Evolutionary conservation across 352 stramenopile genomes (phyloP).

Genomic region (Elongisporangium anandrum): DNA sequence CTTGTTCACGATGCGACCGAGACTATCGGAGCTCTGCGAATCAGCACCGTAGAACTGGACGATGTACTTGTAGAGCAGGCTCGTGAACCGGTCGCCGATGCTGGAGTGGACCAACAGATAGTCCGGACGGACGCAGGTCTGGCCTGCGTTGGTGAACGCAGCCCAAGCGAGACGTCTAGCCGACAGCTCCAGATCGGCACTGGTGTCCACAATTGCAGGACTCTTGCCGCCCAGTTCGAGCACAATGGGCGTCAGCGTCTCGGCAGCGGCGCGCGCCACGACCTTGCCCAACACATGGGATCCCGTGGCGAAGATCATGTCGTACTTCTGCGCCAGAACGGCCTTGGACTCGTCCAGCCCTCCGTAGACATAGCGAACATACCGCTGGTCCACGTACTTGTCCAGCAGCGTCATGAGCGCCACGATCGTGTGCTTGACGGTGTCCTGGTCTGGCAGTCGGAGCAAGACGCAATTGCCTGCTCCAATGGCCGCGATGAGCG

Average conservation of each 20-base stretch:
- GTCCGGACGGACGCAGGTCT: constrained; percentile 94
- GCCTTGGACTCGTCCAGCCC: constrained; percentile 76
- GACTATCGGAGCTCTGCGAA: constrained; percentile 34
- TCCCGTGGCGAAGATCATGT: constrained; percentile 86
- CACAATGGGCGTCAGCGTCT: constrained; percentile 93
- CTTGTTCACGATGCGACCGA: constrained; percentile 71
- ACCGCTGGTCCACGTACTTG: constrained; percentile 73
- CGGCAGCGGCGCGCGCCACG: constrained; percentile 87
- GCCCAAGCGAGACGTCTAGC: constrained; percentile 82
- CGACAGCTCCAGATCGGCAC: constrained; percentile 45
- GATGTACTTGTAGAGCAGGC: constrained; percentile 26
- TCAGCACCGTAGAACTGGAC: constrained; percentile 49
- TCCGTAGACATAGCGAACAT: constrained; percentile 82
- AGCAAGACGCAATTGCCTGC: constrained; percentile 93
- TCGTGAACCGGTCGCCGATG: constrained; percentile 62
- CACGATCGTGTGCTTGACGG: constrained; percentile 42
- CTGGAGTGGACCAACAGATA: constrained; percentile 89
- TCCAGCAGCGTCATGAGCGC: constrained; percentile 53
- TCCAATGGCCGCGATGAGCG: constrained; percentile 69
- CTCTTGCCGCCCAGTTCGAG: constrained; percentile 95
- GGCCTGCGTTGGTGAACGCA: constrained; percentile 88
- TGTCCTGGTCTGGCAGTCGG: constrained; percentile 90
- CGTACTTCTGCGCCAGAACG: constrained; percentile 71
- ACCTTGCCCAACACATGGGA: constrained; percentile 84
- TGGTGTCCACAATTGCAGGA: constrained; percentile 78